phyloP scores from a whole-genome alignment of 345 rosid species.

The Moricandia moricandioides region DNA sequence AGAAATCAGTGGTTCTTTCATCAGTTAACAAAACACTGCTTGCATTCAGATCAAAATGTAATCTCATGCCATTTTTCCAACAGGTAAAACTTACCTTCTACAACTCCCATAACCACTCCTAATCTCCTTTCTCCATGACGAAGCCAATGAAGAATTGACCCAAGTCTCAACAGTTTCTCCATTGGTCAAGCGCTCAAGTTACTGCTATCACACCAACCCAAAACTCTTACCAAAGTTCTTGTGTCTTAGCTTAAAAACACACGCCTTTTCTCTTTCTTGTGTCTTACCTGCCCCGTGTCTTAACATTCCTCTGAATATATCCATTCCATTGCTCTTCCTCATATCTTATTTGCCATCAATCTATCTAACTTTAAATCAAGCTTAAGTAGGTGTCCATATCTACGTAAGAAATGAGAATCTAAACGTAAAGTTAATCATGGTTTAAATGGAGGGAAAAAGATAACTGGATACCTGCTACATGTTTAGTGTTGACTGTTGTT shows the following conservation, averaged over 20 bases:
- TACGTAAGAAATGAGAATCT: too few relatives aligned
- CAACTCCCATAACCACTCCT: slow-evolving; percentile 48
- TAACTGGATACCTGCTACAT: too few relatives aligned
- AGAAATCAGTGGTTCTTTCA: slow-evolving; percentile 48
- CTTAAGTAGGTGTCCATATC: too few relatives aligned
- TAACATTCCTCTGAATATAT: slow-evolving; percentile 48
- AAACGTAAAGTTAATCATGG: too few relatives aligned
- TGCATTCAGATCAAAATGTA: slow-evolving; percentile 40
- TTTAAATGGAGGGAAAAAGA: too few relatives aligned
- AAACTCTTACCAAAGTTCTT: slow-evolving; percentile 41
- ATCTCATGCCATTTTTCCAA: slow-evolving; percentile 61
- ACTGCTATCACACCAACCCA: background rate
- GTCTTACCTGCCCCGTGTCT: slow-evolving; percentile 44
- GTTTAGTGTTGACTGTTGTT: too few relatives aligned
- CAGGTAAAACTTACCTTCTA: slow-evolving; percentile 51
- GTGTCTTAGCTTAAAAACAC: slow-evolving; percentile 43
- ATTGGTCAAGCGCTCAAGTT: slow-evolving; percentile 45
- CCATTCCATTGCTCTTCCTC: slow-evolving; percentile 32
- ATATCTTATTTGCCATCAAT: background rate
- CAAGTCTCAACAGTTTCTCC: slow-evolving; percentile 51
- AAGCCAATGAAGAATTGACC: slow-evolving; percentile 43
- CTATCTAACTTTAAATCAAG: too few relatives aligned
- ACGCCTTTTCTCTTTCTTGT: slow-evolving; percentile 16
- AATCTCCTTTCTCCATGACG: slow-evolving; percentile 53
- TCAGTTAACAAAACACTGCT: slow-evolving; percentile 33